Evolutionary conservation across 2,329 filamentous ascomycete species (phyloP), one percentile per base, ranked within the genome.

Genomic region (Alternaria alternata): DNA sequence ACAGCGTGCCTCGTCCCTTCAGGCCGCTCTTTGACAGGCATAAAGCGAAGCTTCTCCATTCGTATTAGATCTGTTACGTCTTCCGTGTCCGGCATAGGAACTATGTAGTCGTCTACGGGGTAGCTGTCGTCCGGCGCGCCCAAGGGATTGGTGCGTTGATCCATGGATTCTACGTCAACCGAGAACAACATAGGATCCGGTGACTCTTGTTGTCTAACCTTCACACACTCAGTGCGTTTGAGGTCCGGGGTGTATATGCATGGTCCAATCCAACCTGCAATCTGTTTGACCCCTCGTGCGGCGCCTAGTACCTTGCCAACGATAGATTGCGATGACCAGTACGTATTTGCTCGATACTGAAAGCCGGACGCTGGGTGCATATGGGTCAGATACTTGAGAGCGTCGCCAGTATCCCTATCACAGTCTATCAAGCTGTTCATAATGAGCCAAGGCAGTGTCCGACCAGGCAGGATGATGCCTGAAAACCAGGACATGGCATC

Each of bases 401-500:
- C 81, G 62, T 89, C 86, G 5, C 87, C 88, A 4, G 84, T 84
- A 72, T 91, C 89, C 2, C 88, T 87, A 69, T 93, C 90, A 67
- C 91, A 87, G 74, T 93, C 91, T 64, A 93, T 88, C 43, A 93
- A 82, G 4, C 90, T 86, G 73, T 92, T 93, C 89, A 93, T 93
- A 46, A 92, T 87, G 38, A 92, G 84, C 78, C 91, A 93, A 3
- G 90, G 89, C 46, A 91, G 87, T 75, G 87, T 84, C 75, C 86
- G 84, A 11, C 91, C 91, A 8, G 91, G 91, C 4, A 93, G 79
- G 36, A 93, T 85, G 14, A 93, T 84, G 4, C 90, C 90, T 38
- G 88, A 91, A 71, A 93, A 92, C 80, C 91, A 93, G 7, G 91
- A 90, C 86, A 92, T 89, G 16, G 90, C 86, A 71, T 92, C 89